These are phyloP conservation scores for Gracilaria vermiculophylla DNA, from an alignment of 23 red algal genomes.

Conservation along the genomic window DNA sequence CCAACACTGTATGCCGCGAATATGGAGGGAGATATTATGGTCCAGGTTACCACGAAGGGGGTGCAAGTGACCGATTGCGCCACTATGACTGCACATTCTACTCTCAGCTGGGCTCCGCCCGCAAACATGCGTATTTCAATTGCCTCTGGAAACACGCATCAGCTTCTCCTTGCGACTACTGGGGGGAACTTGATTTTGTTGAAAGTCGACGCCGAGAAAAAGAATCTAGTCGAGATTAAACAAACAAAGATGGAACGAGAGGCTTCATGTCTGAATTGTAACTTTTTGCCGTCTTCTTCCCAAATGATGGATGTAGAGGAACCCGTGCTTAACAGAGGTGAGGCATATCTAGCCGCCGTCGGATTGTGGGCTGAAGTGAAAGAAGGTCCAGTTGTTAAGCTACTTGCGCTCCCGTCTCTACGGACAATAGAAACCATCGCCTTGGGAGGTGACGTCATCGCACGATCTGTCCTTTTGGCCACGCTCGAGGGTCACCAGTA, in stretches of 20 bases:
- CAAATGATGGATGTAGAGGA: constrained; percentile 41
- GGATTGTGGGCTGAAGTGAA: constrained; percentile 86
- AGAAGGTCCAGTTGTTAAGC: constrained; percentile 57
- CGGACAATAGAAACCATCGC: constrained; percentile 59
- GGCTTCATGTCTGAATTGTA: constrained; percentile 81
- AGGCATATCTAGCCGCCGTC: constrained; percentile 71
- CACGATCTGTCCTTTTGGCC: constrained; percentile 71
- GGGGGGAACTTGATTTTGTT: constrained; percentile 76
- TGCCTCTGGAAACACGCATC: constrained; percentile 67
- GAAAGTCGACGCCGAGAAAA: constrained; percentile 40
- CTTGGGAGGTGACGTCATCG: constrained; percentile 71
- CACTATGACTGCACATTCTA: constrained; percentile 44
- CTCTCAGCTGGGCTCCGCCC: constrained; percentile 65
- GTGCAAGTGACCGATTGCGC: constrained; percentile 65
- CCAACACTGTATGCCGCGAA: constrained; percentile 77
- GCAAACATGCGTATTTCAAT: constrained; percentile 55
- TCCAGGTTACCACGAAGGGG: constrained; percentile 77
- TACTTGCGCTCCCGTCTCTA: constrained; percentile 74
- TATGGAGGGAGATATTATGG: constrained; percentile 65
- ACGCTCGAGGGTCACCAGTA: constrained; percentile 76
- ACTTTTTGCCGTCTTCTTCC: constrained; percentile 28
- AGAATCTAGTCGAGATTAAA: constrained; percentile 56
- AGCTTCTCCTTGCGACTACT: constrained; percentile 79
- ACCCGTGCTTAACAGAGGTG: neutral
- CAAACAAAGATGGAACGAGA: constrained; percentile 73